Conservation (phyloP, 345 rosid species). For the Raphanus sativus region DNA sequence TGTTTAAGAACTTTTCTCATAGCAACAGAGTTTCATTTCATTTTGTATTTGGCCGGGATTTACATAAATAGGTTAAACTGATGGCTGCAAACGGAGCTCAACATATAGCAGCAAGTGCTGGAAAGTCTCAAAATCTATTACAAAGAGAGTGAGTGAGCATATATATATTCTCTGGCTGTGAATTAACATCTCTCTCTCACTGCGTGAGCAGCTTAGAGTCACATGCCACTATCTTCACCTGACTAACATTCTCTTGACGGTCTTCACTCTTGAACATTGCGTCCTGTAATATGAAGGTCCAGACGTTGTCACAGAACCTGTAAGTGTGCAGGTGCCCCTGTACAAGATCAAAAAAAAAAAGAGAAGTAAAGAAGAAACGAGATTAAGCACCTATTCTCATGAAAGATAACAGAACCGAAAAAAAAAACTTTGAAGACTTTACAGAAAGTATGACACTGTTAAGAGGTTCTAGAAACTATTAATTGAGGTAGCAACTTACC, state of each 20-base stretch:
- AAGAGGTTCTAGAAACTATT: background rate
- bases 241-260: conserved; percentile 56
- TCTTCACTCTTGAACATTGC: conserved; percentile 76
- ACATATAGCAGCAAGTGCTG: conserved; percentile 23
- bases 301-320: conserved; percentile 98
- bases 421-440: background rate
- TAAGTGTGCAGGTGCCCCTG: conserved; percentile 99
- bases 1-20: conserved; percentile 21
- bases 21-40: conserved; percentile 16
- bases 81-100: conserved; percentile 34
- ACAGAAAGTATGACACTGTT: background rate
- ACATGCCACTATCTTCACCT: conserved; percentile 94
- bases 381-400: background rate
- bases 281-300: conserved; percentile 93
- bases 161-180: background rate
- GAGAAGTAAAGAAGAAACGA: conserved; percentile 2
- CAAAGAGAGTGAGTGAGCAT: conserved; percentile 1
- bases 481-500: background rate
- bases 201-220: conserved; percentile 92
- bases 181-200: conserved; percentile 38
- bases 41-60: conserved; percentile 21
- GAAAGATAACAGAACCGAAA: background rate
- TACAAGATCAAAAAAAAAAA: background rate
- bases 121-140: conserved; percentile 36
- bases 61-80: conserved; percentile 27